Percentiles rank a stretch among this genome's conserved stretches.
Evolutionary conservation across 2,329 filamentous ascomycete species (phyloP).

Genomic region (Aspergillus tubingensis): DNA sequence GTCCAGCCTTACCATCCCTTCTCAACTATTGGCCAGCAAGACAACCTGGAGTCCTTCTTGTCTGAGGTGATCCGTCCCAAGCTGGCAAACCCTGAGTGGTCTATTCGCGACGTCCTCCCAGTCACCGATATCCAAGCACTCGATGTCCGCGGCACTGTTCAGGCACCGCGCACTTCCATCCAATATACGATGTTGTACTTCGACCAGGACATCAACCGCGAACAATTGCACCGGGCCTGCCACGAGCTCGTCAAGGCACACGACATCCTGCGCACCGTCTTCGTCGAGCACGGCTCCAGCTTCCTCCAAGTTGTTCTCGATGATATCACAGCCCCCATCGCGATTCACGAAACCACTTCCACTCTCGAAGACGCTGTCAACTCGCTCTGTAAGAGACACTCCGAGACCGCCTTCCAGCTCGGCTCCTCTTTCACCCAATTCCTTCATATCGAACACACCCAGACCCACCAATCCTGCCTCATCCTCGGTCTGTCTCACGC

Average conservation of each 20-base stretch:
- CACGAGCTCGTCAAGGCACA: constrained; percentile 56
- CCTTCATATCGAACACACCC: constrained; percentile 47
- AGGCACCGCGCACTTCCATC: constrained; percentile 61
- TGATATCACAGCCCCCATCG: constrained; percentile 49
- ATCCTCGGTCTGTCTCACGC: constrained; percentile 63
- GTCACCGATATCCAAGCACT: constrained; percentile 60
- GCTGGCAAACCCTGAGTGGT: constrained; percentile 52
- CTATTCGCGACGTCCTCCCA: constrained; percentile 59
- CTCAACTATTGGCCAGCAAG: constrained; percentile 46
- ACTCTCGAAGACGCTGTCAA: constrained; percentile 52
- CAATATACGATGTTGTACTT: constrained; percentile 67
- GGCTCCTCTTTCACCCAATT: constrained; percentile 61
- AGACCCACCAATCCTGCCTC: constrained; percentile 40
- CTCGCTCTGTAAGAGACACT: constrained; percentile 54
- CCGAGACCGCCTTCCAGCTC: constrained; percentile 54
- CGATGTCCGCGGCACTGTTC: constrained; percentile 60
- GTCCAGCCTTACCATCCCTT: constrained; percentile 49
- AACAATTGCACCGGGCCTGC: constrained; percentile 46
- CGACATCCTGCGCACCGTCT: constrained; percentile 66
- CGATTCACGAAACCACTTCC: constrained; percentile 46
- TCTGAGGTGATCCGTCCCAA: constrained; percentile 50
- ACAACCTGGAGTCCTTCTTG: constrained; percentile 45
- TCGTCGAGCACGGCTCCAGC: constrained; percentile 53
- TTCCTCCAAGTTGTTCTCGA: constrained; percentile 60
- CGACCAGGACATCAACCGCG: constrained; percentile 49